Percentiles rank a stretch among this genome's conserved stretches.
Conservation (phyloP, 2,329 filamentous ascomycete species). For the Endoconidiophora polonica region DNA sequence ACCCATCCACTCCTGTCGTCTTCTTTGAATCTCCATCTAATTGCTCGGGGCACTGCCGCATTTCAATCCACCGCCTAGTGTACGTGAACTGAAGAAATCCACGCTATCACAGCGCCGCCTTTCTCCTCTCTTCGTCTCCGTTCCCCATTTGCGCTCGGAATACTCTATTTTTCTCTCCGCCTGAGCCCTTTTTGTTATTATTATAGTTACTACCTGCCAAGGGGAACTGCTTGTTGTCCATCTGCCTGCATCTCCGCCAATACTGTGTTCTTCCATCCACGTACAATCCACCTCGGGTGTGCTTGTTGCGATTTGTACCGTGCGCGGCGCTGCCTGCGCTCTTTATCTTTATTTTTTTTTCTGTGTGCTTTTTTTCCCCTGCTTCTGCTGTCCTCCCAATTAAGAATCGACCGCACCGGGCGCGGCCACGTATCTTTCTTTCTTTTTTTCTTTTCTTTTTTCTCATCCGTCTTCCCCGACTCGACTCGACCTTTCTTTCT, state of each 20-base stretch:
- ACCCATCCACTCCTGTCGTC: too few species aligned
- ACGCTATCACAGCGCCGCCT: too few species aligned
- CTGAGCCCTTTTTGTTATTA: not conserved
- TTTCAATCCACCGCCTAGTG: too few species aligned
- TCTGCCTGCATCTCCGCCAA: not conserved
- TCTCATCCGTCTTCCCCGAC: not conserved
- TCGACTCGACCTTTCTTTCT: not conserved
- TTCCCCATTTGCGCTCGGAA: not conserved
- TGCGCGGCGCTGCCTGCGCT: not conserved
- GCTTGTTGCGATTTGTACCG: too few species aligned
- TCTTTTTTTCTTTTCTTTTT: not conserved
- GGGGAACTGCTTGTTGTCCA: not conserved
- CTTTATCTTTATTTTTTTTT: slow-evolving; percentile 1
- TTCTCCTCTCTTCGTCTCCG: not conserved
- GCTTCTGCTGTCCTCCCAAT: too few species aligned
- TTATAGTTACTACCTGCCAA: not conserved
- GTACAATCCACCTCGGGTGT: too few species aligned
- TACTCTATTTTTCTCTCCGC: not conserved
- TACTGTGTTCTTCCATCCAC: too few species aligned
- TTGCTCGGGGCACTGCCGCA: too few species aligned
- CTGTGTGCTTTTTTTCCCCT: not conserved
- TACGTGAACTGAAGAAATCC: too few species aligned
- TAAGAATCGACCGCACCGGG: too few species aligned
- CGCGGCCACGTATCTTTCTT: not conserved
- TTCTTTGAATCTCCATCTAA: too few species aligned